These are phyloP conservation scores for Sporothrix protearum DNA, from an alignment of 2,329 filamentous ascomycete species.

Conservation along the genomic window DNA sequence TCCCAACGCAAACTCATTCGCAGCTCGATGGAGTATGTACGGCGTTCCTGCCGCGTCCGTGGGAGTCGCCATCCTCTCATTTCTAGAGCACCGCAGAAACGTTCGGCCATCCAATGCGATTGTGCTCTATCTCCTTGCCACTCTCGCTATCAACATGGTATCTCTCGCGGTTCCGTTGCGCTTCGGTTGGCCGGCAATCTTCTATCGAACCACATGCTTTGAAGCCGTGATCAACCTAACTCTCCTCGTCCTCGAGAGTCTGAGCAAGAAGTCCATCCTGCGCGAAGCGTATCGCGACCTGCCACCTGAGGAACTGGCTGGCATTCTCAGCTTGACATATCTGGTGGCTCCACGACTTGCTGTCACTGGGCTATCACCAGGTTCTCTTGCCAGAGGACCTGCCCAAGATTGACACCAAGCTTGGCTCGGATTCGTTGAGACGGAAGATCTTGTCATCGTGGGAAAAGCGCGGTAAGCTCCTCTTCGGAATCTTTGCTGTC, in stretches of 20 bases:
- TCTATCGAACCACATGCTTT: neutral
- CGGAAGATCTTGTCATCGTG: constrained; percentile 31
- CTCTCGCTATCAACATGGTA: constrained; percentile 5
- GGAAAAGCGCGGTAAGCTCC: constrained; percentile 32
- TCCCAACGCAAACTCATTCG: neutral
- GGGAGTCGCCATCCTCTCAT: constrained; percentile 17
- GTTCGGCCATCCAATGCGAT: constrained; percentile 16
- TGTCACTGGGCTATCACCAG: constrained; percentile 33
- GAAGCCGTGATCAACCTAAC: neutral
- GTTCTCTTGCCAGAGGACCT: constrained; percentile 31
- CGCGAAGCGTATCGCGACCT: constrained; percentile 17
- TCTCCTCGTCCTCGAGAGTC: constrained; percentile 27
- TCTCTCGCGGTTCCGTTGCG: constrained; percentile 6
- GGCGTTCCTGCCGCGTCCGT: neutral
- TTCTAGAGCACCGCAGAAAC: constrained; percentile 19
- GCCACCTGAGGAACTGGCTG: constrained; percentile 33
- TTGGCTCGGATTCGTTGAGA: constrained; percentile 31
- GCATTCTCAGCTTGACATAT: constrained; percentile 32
- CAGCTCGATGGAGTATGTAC: neutral
- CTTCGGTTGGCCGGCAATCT: constrained; percentile 34
- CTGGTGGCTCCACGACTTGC: constrained; percentile 36
- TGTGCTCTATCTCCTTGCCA: constrained; percentile 18
- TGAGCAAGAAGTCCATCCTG: constrained; percentile 27
- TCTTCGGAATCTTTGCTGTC: too few species aligned
- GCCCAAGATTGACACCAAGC: constrained; percentile 30